phyloP scores from a whole-genome alignment of 257 asterid species.

The Agastache rugosa region DNA sequence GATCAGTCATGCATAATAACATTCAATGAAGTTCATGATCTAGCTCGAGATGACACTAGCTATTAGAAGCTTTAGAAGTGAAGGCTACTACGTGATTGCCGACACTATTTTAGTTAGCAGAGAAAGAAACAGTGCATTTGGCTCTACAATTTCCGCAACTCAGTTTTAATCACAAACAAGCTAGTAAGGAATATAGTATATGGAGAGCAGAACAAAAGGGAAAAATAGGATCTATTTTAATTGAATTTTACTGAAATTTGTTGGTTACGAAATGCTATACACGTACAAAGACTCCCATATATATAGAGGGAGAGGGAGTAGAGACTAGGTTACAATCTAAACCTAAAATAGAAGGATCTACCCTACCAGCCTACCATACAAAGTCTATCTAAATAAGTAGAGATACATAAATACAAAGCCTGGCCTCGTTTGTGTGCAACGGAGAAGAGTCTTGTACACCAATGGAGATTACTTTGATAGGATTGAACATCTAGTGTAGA shows the following conservation, averaged over 20 bases:
- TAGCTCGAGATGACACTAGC: neutral
- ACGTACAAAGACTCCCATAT: neutral
- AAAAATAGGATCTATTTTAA: neutral
- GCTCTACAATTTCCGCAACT: neutral
- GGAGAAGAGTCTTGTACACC: neutral
- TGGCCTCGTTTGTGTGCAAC: neutral
- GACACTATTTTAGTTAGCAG: neutral
- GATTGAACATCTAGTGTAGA: neutral
- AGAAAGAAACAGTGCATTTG: neutral
- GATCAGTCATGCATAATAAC: conserved; percentile 4
- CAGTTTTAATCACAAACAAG: neutral
- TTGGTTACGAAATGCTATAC: neutral
- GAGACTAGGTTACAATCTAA: neutral
- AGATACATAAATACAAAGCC: neutral
- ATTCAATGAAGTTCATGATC: neutral
- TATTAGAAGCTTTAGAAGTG: neutral
- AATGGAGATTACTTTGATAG: neutral
- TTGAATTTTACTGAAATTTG: neutral
- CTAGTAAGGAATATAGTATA: neutral
- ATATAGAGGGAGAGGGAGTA: neutral
- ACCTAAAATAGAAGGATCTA: neutral
- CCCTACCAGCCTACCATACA: too few relatives aligned
- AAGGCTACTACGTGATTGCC: neutral
- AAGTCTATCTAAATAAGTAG: neutral
- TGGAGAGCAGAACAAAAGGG: conserved; percentile 9